phyloP scores from a whole-genome alignment of 805 yeast species.

The Candida mattraensis region DNA sequence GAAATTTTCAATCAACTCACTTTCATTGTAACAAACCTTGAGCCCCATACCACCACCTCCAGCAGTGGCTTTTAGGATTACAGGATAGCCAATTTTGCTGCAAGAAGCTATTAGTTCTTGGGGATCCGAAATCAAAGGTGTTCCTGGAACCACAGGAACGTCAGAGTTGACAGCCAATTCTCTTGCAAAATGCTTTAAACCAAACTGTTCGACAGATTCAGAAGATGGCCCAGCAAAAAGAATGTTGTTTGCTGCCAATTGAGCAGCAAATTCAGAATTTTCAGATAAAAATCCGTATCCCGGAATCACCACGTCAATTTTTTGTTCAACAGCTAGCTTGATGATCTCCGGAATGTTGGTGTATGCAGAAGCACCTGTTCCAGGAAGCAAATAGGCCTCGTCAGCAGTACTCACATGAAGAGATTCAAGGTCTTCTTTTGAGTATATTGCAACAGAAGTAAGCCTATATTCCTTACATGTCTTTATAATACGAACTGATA shows the following conservation, averaged over 20 bases:
- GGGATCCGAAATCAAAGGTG: conserved; percentile 70
- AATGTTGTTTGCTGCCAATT: conserved; percentile 77
- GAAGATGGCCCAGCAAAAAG: conserved; percentile 95
- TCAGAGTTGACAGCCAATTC: conserved; percentile 84
- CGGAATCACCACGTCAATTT: conserved; percentile 92
- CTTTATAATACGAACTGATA: conserved; percentile 88
- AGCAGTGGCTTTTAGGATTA: conserved; percentile 96
- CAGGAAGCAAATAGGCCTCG: conserved; percentile 72
- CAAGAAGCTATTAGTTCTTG: conserved; percentile 76
- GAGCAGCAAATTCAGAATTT: conserved; percentile 92
- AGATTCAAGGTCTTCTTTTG: conserved; percentile 86
- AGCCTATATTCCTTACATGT: conserved; percentile 83
- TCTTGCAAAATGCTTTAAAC: conserved; percentile 94
- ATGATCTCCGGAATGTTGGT: conserved; percentile 81
- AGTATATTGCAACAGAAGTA: conserved; percentile 79
- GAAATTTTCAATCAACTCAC: conserved; percentile 78
- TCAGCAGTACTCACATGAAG: conserved; percentile 85
- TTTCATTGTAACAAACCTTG: conserved; percentile 82
- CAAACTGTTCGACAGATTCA: conserved; percentile 83
- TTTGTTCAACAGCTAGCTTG: conserved; percentile 75
- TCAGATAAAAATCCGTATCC: conserved; percentile 98
- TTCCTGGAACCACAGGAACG: conserved; percentile 97
- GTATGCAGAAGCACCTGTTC: conserved; percentile 87
- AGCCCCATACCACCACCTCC: conserved; percentile 99
- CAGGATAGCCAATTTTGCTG: conserved; percentile 72